Base-by-base conservation (phyloP, 2,329 filamentous ascomycete genomes). In the Pyrenochaeta sp. region DNA sequence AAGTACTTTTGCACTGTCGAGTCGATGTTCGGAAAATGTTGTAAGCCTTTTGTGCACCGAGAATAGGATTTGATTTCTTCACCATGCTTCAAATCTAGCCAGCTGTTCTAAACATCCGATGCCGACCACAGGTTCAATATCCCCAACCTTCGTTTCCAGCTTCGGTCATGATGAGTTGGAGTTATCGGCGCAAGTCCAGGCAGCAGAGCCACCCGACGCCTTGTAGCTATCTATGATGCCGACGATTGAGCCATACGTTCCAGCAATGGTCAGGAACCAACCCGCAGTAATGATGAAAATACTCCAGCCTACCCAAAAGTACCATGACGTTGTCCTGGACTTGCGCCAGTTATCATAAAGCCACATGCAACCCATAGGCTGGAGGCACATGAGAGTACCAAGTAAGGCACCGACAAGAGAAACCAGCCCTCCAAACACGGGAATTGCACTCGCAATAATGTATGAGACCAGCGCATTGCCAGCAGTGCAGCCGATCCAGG, bases 331-430 rank as follows among this genome's bases (percentile, higher is more conserved):
- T 18, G 45, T 18, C 41, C 28, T 30, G 14, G 13, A 32, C 18
- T 52, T 39, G 14, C 39, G 39, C 59, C 59, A 63, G 35, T 63
- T 52, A 19, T 63, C 60, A 38, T 63, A 63, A 2, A 63, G 43
- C 60, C 60, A 63, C 60, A 63, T 63, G 41, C 50, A 55, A 9
- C 57, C 60, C 58, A 63, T 61, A 9, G 59, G 60, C 23, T 63
- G 60, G 19, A 63, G 52, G 23, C 41, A 61, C 52, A 62, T 62
- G 3, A 63, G 43, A 5, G 60, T 63, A 26, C 58, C 60, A 5
- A 63, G 46, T 11, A 63, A 57, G 8, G 58, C 60, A 17, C 60
- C 60, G 0, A 63, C 44, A 7, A 65, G 60, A 4, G 58, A 56
- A 5, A 65, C 56, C 19, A 63, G 54, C 3, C 58, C 58, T 34